Percentiles rank a stretch among this genome's conserved stretches.
Conservation (phyloP, 2,329 filamentous ascomycete genomes). For the Epichloe gansuensis region DNA sequence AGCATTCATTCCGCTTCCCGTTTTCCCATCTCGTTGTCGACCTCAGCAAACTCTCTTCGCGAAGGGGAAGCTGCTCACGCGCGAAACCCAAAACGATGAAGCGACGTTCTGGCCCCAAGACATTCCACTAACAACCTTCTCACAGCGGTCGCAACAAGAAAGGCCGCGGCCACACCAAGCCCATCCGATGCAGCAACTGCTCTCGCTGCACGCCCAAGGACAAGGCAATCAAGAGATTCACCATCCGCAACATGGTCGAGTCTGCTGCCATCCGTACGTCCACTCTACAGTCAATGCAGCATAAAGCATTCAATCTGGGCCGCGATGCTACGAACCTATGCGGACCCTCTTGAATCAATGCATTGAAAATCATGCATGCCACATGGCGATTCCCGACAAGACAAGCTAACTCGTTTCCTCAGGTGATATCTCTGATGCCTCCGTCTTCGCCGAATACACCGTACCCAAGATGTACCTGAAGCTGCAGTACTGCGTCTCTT, state of each 20-base stretch:
- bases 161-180: constrained; percentile 99
- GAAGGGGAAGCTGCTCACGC: constrained; percentile 9
- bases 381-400: not conserved
- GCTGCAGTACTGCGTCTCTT: constrained; percentile 99
- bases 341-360: not conserved
- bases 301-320: not conserved
- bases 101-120: constrained; percentile 4
- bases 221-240: constrained; percentile 99
- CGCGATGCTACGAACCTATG: not conserved
- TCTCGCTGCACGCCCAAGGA: constrained; percentile 92
- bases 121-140: constrained; percentile 11
- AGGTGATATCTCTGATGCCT: constrained; percentile 99
- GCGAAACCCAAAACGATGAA: not conserved
- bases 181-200: constrained; percentile 70
- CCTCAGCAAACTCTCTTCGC: not conserved
- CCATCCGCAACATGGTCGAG: constrained; percentile 99
- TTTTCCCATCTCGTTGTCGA: constrained; percentile 2
- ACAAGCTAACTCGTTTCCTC: constrained; percentile 9
- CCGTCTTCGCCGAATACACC: constrained; percentile 97
- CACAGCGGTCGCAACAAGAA: constrained; percentile 97
- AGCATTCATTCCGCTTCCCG: not conserved
- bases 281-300: not conserved
- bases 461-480: constrained; percentile 99
- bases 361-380: not conserved
- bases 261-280: constrained; percentile 97